Evolutionary conservation across 257 asterid genomes (phyloP), one percentile per base, ranked within the genome.

Genomic region (Rubia yunnanensis): DNA sequence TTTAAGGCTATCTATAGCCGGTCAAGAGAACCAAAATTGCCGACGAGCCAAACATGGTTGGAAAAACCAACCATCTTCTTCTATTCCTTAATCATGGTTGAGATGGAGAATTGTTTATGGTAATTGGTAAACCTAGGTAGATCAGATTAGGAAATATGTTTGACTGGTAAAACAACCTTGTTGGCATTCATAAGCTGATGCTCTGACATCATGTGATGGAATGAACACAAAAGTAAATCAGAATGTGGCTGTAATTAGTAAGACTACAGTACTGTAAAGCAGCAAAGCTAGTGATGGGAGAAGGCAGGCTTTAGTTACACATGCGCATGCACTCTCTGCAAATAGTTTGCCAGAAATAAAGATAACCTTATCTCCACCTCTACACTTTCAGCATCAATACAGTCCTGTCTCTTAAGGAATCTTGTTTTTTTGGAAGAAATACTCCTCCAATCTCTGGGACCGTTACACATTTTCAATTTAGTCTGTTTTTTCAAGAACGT

Each of bases 241-340:
- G 30, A 32, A 46, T 46, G 68, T 59, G 31, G 62, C 22, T 49
- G 63, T 53, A 31, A 35, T 32, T 66, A 55, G 48, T 53, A 22
- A 66, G 39, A 32, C 63, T 24, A 59, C 65, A 23, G 20, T 26
- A 8, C 5, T 30, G 11, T 58, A 10, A 3, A 46, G 23, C 0
- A 35, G 62, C 54, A 69, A 60, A 59, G 73, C 49, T 15, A 35
- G 39, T 41, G 31, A 36, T 49, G 44, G 30, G 28, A n/a, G 9
- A 28, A 30, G 22, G 31, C 58, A 39, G n/a, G 65, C 15, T 10
- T 32, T 15, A 11, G 32, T 54, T 1, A 13, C 62, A 52, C 30
- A 61, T 52, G 74, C 74, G 74, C 74, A 52, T 67, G 63, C 56
- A 52, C 56, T 41, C 30, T 10, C 58, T 46, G 49, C 62, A 56